These are phyloP conservation scores for Plantago major DNA, from an alignment of 257 asterid species.

Conservation along the genomic window DNA sequence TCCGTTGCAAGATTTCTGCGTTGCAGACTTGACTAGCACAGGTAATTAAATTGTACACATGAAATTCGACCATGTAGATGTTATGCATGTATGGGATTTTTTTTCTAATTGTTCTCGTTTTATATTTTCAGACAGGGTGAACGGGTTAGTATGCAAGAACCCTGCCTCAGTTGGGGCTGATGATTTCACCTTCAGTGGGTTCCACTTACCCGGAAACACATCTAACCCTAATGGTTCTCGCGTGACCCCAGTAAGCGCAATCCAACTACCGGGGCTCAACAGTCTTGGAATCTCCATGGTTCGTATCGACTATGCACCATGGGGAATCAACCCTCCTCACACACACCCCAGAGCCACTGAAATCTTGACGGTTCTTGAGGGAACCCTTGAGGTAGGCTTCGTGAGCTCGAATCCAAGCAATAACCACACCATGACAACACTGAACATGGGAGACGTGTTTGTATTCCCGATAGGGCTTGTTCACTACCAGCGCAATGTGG, in stretches of 20 bases:
- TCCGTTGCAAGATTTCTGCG: constrained; percentile 42
- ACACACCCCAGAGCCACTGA: constrained; percentile 41
- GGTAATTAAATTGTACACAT: constrained; percentile 5
- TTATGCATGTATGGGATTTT: neutral
- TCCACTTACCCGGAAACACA: too few relatives aligned
- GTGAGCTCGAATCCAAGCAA: constrained; percentile 32
- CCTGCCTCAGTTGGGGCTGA: neutral
- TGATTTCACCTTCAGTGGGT: too few relatives aligned
- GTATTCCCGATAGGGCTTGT: constrained; percentile 37
- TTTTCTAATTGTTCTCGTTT: neutral
- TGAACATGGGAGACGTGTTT: constrained; percentile 31
- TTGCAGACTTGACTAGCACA: constrained; percentile 29
- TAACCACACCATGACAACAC: constrained; percentile 20
- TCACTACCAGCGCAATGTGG: constrained; percentile 35
- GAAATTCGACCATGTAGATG: neutral
- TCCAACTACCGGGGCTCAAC: constrained; percentile 39
- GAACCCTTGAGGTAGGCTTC: constrained; percentile 30
- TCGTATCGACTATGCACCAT: constrained; percentile 33
- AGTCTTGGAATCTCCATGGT: constrained; percentile 38
- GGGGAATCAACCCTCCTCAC: constrained; percentile 43
- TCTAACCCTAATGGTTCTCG: neutral
- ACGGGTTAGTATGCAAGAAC: constrained; percentile 34
- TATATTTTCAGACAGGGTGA: constrained; percentile 31
- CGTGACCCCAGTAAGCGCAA: constrained; percentile 30
- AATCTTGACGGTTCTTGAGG: constrained; percentile 30